A percentile compares a stretch with the other conserved stretches of the same genome.
Conservation (phyloP, 345 rosid species). For the Psidium guajava region DNA sequence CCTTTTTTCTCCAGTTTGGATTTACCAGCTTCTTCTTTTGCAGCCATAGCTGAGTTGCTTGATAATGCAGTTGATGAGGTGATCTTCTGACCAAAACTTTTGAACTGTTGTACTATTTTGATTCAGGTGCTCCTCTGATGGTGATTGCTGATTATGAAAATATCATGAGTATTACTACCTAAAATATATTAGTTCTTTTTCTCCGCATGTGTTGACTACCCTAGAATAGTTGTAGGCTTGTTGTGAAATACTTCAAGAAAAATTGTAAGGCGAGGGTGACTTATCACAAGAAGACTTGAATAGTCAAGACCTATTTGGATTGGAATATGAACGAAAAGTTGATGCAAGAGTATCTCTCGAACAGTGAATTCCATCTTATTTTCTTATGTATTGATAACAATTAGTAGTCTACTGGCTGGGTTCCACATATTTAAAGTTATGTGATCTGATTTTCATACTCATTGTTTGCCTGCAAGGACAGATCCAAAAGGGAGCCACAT, state of each 20-base stretch:
- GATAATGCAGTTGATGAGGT: slow-evolving; percentile 99
- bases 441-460: slow-evolving; percentile 6
- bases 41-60: slow-evolving; percentile 88
- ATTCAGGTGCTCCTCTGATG: neutral
- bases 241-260: neutral
- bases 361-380: neutral
- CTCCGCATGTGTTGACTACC: neutral
- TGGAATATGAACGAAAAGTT: neutral
- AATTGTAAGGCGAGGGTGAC: neutral
- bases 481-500: slow-evolving; percentile 98
- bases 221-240: neutral
- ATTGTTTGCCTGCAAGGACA: slow-evolving; percentile 42
- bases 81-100: slow-evolving; percentile 4
- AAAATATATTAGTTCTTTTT: neutral
- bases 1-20: neutral
- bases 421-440: neutral
- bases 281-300: neutral
- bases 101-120: neutral
- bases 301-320: neutral
- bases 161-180: neutral
- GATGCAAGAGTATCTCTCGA: neutral
- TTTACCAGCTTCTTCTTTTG: slow-evolving; percentile 2
- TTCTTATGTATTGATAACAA: neutral
- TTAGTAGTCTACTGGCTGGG: neutral
- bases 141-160: neutral